Evolutionary conservation across 306 rosid genomes (phyloP), one percentile per base, ranked within the genome.

Genomic region (Ormosia semicastrata): DNA sequence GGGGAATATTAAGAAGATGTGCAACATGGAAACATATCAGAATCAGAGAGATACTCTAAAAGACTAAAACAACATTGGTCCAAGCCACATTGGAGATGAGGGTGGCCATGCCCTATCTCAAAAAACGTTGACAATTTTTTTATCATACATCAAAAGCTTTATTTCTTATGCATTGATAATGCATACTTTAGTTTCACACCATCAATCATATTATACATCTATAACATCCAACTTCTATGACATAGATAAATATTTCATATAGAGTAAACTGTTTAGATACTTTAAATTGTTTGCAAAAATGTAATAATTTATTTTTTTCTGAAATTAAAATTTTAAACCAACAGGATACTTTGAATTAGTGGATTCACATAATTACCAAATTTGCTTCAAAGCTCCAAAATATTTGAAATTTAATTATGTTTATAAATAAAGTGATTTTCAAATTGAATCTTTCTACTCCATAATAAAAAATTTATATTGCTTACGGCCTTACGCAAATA

Each of bases 21-120:
- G 34, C 44, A 66, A 66, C 47, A 65, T 56, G 71, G 32, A 82
- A 66, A 58, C 66, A 63, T 50, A 49, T 71, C 46, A 62, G 36
- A 62, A 58, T 43, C 33, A 41, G 3, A 4, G 49, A 66, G 46
- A 56, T 14, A 33, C 43, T 50, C 62, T n/a, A 14, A 43, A 43
- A 68, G 43, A 62, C 40, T 46, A 41, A 66, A 77, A 5, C 17
- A 66, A 54, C 13, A 53, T 15, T 68, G 68, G n/a, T 57, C 34
- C 17, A 59, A 33, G 59, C 57, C 57, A 37, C 49, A 54, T 17
- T 12, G 46, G 46, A 41, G 46, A 8, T 41, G 12, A 18, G 77
- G 76, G 24, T 17, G 37, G 33, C 41, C 29, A 30, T 43, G 33
- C 29, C 47, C 10, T 29, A 30, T 56, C 13, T 66, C 44, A 52